phyloP scores from a whole-genome alignment of 306 rosid species.

The Rubus idaeus region DNA sequence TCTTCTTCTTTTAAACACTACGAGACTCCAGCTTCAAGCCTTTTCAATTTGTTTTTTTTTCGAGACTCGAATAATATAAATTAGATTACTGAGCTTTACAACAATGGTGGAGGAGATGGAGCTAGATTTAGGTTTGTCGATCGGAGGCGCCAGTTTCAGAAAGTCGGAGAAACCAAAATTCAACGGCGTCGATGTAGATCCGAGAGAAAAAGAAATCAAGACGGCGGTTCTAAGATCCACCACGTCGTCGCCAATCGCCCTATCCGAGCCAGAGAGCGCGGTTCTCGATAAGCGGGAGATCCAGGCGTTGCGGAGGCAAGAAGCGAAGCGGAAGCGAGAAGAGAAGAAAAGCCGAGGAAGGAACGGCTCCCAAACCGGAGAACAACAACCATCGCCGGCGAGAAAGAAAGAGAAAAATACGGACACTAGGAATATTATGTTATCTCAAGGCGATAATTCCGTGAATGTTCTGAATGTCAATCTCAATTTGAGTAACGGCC shows the following conservation, averaged over 20 bases:
- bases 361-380: background rate
- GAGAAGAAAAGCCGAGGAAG: conserved; percentile 33
- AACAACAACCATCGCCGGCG: conserved; percentile 7
- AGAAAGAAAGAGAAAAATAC: conserved; percentile 32
- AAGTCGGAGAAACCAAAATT: conserved; percentile 25
- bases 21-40: background rate
- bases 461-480: conserved; percentile 13
- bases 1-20: background rate
- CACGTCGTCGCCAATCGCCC: background rate
- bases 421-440: background rate
- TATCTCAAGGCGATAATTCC: background rate
- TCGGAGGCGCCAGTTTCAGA: conserved; percentile 55
- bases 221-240: conserved; percentile 2
- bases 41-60: background rate
- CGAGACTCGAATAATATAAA: background rate
- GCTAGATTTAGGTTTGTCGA: conserved; percentile 67
- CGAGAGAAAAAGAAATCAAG: background rate
- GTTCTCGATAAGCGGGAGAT: conserved; percentile 34
- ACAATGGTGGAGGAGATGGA: conserved; percentile 47
- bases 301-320: conserved; percentile 45
- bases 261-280: background rate
- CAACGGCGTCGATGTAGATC: background rate
- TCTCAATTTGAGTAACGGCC: conserved; percentile 22
- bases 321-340: conserved; percentile 44
- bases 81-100: background rate